Conservation (phyloP, 176 grass and related monocot genomes). For the Hyparrhenia diplandra region DNA sequence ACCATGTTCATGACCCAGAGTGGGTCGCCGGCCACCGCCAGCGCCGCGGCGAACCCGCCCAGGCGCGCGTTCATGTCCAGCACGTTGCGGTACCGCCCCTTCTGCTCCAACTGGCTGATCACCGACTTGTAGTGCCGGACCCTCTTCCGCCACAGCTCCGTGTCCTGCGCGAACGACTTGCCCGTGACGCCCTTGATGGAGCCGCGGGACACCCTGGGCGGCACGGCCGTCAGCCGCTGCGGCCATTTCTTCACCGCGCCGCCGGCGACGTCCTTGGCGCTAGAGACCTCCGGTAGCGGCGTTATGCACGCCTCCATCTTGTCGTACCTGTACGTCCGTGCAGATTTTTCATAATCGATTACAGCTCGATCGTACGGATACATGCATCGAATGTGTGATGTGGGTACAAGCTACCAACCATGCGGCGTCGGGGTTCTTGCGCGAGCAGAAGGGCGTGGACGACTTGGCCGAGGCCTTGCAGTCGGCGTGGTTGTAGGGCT, state of each 20-base stretch:
- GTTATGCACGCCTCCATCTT: constrained; percentile 88
- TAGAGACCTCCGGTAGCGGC: constrained; percentile 57
- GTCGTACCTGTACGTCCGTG: constrained; percentile 47
- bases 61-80: constrained; percentile 82
- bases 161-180: constrained; percentile 63
- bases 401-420: constrained; percentile 48
- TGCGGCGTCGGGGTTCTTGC: constrained; percentile 57
- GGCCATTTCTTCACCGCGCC: constrained; percentile 81
- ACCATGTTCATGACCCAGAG: constrained; percentile 96
- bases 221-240: constrained; percentile 57
- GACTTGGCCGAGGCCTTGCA: constrained; percentile 58
- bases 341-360: background rate
- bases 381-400: background rate
- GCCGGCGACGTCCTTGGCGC: constrained; percentile 43
- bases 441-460: constrained; percentile 58
- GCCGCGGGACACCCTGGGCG: constrained; percentile 60
- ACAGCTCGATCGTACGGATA: background rate
- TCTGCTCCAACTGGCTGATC: constrained; percentile 65
- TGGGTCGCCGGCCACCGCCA: constrained; percentile 46
- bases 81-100: constrained; percentile 80
- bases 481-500: constrained; percentile 60
- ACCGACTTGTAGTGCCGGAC: constrained; percentile 71
- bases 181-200: constrained; percentile 41
- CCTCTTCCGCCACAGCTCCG: constrained; percentile 67
- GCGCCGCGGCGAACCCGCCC: constrained; percentile 76